Evolutionary conservation across 345 rosid species (phyloP), one percentile per base, ranked within the genome.

Genomic region (Tarenaya hassleriana): DNA sequence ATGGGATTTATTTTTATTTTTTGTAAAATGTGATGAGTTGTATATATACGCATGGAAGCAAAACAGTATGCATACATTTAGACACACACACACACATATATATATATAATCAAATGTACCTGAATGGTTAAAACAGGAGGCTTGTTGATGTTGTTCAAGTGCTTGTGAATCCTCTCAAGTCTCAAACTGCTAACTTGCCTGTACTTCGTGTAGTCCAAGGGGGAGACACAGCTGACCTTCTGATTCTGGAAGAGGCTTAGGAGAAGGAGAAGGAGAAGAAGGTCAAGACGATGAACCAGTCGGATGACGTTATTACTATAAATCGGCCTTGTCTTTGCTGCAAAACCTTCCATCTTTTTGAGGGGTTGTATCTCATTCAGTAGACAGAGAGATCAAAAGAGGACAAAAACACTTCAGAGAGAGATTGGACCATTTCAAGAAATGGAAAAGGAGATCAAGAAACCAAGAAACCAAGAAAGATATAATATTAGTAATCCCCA

Each of bases 81-180:
- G 2, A 24, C 5, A 24, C n/a, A 24, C 5, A 24, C 5, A 24
- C 5, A 24, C 5, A 33, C 1, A 39, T 11, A 44, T 31, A 31
- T 8, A 56, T 32, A n/a, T 17, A 9, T 24, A 21, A 24, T 24
- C 5, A 24, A 24, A 16, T 8, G 7, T 57, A 88, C 98, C 96
- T 83, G 69, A 33, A 94, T 80, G 80, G 84, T 83, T 35, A 86
- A 50, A 55, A 86, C 69, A 48, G 95, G 67, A 33, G 88, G 80
- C 69, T 94, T 94, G 83, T 88, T 94, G 48, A 94, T 76, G 54
- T 74, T 84, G 58, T 80, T 68, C 77, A 94, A 59, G 68, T 83
- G 99, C 62, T 64, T 82, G 14, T 73, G 85, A 15, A 94, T 88
- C 70, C 98, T 81, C 34, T 64, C 71, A 50, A 88, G 74, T 61